A percentile compares a stretch with the other conserved stretches of the same genome.
These are phyloP conservation scores for Quercus tomentella DNA, from an alignment of 331 rosid genomes.

Conservation along the genomic window DNA sequence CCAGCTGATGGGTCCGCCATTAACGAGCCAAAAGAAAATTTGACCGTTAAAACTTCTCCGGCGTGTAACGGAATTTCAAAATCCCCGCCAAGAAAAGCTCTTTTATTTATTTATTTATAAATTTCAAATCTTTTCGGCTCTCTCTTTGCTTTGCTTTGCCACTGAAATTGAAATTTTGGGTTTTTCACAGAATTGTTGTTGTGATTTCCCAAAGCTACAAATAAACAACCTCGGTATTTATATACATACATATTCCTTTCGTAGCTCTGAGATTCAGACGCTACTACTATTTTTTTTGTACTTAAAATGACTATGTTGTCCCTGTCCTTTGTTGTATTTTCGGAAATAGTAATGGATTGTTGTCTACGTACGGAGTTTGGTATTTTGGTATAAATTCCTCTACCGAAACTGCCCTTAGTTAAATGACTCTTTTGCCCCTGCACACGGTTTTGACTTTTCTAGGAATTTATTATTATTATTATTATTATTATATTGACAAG, in stretches of 20 bases:
- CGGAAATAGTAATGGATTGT: not conserved
- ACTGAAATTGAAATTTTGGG: too few relatives aligned
- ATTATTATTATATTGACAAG: too few relatives aligned
- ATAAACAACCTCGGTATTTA: too few relatives aligned
- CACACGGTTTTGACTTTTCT: not conserved
- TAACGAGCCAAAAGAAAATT: not conserved
- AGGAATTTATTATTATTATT: too few relatives aligned
- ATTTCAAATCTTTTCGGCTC: too few relatives aligned
- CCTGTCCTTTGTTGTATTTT: not conserved
- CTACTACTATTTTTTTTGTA: too few relatives aligned
- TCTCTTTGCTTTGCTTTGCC: too few relatives aligned
- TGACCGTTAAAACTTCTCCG: not conserved
- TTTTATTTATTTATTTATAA: too few relatives aligned
- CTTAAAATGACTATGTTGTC: not conserved
- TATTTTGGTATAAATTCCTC: not conserved
- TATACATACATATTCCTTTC: not conserved
- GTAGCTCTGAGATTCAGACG: not conserved
- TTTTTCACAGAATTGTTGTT: too few relatives aligned
- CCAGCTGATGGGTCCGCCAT: slow-evolving; percentile 46
- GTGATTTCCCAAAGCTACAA: too few relatives aligned
- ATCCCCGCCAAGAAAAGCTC: not conserved
- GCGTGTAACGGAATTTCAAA: slow-evolving; percentile 1
- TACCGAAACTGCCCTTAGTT: slow-evolving; percentile 10
- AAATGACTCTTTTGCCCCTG: slow-evolving; percentile 10
- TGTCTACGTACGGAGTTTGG: not conserved